phyloP scores from a whole-genome alignment of 2,329 filamentous ascomycete species.

The Pseudogymnoascus sp. region DNA sequence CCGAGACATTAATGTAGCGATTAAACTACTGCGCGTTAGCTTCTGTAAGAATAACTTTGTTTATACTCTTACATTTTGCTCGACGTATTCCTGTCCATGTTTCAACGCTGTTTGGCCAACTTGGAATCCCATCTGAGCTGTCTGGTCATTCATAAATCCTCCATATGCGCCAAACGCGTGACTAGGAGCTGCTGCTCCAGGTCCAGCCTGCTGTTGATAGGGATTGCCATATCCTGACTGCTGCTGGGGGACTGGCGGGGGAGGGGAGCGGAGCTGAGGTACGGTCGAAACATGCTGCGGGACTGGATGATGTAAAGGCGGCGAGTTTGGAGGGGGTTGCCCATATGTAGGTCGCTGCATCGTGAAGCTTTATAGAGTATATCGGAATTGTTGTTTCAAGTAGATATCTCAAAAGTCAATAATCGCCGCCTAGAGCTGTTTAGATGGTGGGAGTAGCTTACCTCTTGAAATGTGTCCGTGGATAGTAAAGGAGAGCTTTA shows the following conservation, averaged over 20 bases:
- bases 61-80: constrained; percentile 70
- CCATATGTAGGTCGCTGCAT: constrained; percentile 87
- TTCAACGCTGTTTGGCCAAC: constrained; percentile 87
- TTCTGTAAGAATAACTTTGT: constrained; percentile 32
- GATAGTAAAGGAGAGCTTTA: constrained; percentile 8
- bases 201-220: constrained; percentile 55
- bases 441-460: background rate
- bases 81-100: constrained; percentile 88
- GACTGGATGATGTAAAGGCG: constrained; percentile 91
- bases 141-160: constrained; percentile 91
- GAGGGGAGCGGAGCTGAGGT: constrained; percentile 90
- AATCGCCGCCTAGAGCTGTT: constrained; percentile 1
- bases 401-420: background rate
- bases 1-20: constrained; percentile 83
- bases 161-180: constrained; percentile 68
- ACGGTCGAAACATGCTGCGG: constrained; percentile 98
- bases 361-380: constrained; percentile 11
- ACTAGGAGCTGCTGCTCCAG: constrained; percentile 26
- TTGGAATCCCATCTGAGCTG: constrained; percentile 89
- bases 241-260: constrained; percentile 66
- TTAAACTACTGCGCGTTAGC: constrained; percentile 48
- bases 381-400: background rate
- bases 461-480: constrained; percentile 9
- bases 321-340: constrained; percentile 64
- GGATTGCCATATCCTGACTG: constrained; percentile 63